These are phyloP conservation scores for Rhynchosporium agropyri DNA, from an alignment of 2,329 filamentous ascomycete species.

Conservation along the genomic window DNA sequence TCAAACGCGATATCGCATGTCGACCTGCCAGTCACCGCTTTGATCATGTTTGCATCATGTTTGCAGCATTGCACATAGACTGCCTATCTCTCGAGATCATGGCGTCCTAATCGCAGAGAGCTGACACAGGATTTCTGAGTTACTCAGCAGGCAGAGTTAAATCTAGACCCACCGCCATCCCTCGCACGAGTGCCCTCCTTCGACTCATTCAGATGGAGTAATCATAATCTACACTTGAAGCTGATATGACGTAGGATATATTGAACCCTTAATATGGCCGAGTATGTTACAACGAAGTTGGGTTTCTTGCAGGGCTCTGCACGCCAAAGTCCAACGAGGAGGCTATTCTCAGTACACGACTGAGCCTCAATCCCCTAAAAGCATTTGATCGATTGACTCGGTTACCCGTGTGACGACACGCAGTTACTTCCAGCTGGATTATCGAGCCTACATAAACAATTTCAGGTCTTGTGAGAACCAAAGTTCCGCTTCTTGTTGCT, in stretches of 20 bases:
- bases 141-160: constrained; percentile 8
- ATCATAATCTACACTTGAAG: constrained; percentile 3
- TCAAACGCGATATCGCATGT: constrained; percentile 1
- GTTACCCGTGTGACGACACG: too few relatives aligned
- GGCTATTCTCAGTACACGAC: background rate
- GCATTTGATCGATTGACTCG: too few relatives aligned
- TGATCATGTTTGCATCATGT: too few relatives aligned
- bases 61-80: background rate
- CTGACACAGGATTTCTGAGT: constrained; percentile 9
- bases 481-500: background rate
- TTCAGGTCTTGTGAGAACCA: background rate
- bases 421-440: background rate
- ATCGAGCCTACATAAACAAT: background rate
- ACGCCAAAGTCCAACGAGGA: background rate
- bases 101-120: background rate
- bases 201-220: background rate
- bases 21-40: background rate
- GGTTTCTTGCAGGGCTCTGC: background rate
- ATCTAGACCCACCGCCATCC: background rate
- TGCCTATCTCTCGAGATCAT: background rate
- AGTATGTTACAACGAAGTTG: background rate
- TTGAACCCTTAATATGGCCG: constrained; percentile 1
- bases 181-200: background rate
- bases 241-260: background rate
- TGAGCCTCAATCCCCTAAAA: background rate